Evolutionary conservation across 1,284 basidiomycete genomes (phyloP).

Genomic region (Cutaneotrichosporon cavernicola): DNA sequence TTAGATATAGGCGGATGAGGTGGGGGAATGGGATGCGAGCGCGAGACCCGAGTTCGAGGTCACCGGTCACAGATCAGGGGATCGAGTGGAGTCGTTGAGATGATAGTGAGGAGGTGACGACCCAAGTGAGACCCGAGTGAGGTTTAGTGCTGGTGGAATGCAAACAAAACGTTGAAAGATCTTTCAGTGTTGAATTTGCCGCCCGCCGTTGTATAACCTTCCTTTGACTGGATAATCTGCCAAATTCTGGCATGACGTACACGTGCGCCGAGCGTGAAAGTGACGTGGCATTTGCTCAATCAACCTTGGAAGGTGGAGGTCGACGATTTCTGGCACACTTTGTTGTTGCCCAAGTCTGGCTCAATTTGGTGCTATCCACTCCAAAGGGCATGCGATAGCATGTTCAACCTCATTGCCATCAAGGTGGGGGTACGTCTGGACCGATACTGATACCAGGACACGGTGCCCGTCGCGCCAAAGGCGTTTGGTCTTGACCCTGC

Average conservation of each 20-base stretch:
- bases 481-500: slow-evolving; percentile 47
- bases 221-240: not conserved
- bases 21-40: not conserved
- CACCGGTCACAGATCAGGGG: not conserved
- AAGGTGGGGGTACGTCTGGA: slow-evolving; percentile 27
- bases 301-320: slow-evolving; percentile 9
- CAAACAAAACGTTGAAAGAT: slow-evolving; percentile 1
- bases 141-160: not conserved
- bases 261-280: not conserved
- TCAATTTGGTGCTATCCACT: not conserved
- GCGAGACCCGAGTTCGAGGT: not conserved
- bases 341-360: not conserved
- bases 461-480: slow-evolving; percentile 51
- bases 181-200: not conserved
- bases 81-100: not conserved
- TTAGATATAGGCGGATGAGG: not conserved
- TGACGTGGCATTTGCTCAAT: not conserved
- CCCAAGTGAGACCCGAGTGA: not conserved
- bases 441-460: slow-evolving; percentile 41
- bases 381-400: slow-evolving; percentile 20
- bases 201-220: not conserved
- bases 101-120: not conserved
- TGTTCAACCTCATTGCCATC: slow-evolving; percentile 51
- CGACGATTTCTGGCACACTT: not conserved
- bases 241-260: slow-evolving; percentile 10